A percentile compares a stretch with the other conserved stretches of the same genome.
These are phyloP conservation scores for Magnolia officinalis DNA, from an alignment of 164 flowering plant species.

Conservation along the genomic window DNA sequence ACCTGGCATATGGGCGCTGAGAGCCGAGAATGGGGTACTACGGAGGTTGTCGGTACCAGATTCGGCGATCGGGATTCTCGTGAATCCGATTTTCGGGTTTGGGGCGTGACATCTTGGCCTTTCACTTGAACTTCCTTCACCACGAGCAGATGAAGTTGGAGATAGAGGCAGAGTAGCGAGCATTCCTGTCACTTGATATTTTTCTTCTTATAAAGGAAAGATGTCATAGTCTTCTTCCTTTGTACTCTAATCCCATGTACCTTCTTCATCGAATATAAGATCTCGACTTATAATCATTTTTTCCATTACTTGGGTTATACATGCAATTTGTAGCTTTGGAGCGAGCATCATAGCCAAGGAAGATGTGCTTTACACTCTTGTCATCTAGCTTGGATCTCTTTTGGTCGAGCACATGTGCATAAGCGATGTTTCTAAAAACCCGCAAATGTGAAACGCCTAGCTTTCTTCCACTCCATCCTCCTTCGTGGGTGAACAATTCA, in stretches of 20 bases:
- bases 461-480: neutral
- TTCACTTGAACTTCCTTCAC: neutral
- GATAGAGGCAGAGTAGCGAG: neutral
- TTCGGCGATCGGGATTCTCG: no score
- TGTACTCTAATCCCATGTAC: neutral
- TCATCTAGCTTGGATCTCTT: neutral
- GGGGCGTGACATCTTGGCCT: no score
- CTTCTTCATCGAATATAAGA: neutral
- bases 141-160: neutral
- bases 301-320: neutral
- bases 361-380: neutral
- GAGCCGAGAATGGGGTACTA: no score
- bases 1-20: no score
- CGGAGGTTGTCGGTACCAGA: no score
- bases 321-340: neutral
- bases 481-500: neutral
- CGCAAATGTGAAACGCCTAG: neutral
- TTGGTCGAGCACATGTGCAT: neutral
- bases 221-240: neutral
- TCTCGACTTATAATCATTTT: neutral
- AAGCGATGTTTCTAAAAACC: neutral
- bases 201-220: neutral
- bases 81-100: no score
- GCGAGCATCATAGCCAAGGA: neutral
- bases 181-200: neutral